These are phyloP conservation scores for Radiomyces spectabilis DNA, from an alignment of 192 early-diverging fungal species.

Conservation along the genomic window DNA sequence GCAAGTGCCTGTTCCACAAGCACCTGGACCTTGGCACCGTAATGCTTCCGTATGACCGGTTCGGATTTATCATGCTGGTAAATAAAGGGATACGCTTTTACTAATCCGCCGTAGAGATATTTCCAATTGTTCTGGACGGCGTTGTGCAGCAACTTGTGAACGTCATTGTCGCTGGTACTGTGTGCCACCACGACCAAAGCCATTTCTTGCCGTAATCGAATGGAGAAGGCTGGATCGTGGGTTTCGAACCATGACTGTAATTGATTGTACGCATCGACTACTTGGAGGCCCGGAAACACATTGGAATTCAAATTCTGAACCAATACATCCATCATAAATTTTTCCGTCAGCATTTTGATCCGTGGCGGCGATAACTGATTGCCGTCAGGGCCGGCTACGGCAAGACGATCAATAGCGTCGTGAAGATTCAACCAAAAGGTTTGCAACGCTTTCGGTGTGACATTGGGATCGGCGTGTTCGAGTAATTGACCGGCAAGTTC, in stretches of 20 bases:
- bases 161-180: constrained; percentile 6
- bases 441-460: constrained; percentile 20
- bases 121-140: constrained; percentile 3
- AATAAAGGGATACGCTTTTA: constrained; percentile 21
- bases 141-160: neutral
- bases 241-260: constrained; percentile 15
- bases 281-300: constrained; percentile 26
- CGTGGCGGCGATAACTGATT: constrained; percentile 29
- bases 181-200: constrained; percentile 10
- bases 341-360: constrained; percentile 40
- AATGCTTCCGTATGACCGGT: constrained; percentile 11
- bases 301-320: constrained; percentile 36
- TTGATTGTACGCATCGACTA: constrained; percentile 3
- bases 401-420: constrained; percentile 21
- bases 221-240: constrained; percentile 13
- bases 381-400: too few relatives aligned
- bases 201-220: constrained; percentile 24
- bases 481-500: constrained; percentile 27
- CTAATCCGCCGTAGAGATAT: constrained; percentile 16
- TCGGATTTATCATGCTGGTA: constrained; percentile 12
- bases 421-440: constrained; percentile 26
- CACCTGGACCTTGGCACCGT: constrained; percentile 5
- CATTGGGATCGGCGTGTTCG: constrained; percentile 7
- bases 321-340: constrained; percentile 43
- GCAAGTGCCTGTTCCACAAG: constrained; percentile 16